Evolutionary conservation across 768 basidiomycete genomes (phyloP).

Genomic region (Fistulinella prunicolor): DNA sequence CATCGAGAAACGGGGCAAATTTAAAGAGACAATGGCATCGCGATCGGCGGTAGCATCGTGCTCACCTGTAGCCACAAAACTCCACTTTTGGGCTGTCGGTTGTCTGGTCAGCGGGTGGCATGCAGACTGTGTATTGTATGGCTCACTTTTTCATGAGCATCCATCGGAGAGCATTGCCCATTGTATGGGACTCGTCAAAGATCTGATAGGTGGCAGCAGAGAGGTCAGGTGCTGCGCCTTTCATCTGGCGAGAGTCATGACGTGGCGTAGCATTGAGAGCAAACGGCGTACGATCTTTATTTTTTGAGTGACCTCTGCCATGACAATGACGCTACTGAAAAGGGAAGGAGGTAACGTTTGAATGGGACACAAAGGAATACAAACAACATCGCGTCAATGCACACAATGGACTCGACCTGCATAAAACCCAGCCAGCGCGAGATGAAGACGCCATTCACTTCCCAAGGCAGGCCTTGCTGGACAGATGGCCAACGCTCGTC

Average conservation of each 20-base stretch:
- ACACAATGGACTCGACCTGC: no score
- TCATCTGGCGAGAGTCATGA: constrained; percentile 55
- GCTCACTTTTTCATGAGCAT: constrained; percentile 99
- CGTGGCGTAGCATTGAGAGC: neutral
- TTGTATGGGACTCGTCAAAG: constrained; percentile 90
- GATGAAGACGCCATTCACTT: no score
- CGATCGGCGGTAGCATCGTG: neutral
- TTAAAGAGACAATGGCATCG: constrained; percentile 17
- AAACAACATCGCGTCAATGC: no score
- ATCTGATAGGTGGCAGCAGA: constrained; percentile 91
- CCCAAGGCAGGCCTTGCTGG: constrained; percentile 24
- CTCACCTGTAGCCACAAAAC: constrained; percentile 95
- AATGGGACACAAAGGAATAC: neutral
- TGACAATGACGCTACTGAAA: no score
- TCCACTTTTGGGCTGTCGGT: constrained; percentile 87
- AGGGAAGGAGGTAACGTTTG: neutral
- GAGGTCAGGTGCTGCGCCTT: constrained; percentile 76
- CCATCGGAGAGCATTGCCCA: constrained; percentile 94
- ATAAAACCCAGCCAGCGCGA: no score
- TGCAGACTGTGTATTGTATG: neutral
- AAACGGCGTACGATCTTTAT: constrained; percentile 31
- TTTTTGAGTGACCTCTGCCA: constrained; percentile 30
- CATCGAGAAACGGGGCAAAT: neutral
- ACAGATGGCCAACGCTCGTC: constrained; percentile 33
- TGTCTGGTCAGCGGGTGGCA: constrained; percentile 5